Percentiles rank a stretch among this genome's conserved stretches.
phyloP scores from a whole-genome alignment of 179 eudicot species.

The Beta lomatogona region DNA sequence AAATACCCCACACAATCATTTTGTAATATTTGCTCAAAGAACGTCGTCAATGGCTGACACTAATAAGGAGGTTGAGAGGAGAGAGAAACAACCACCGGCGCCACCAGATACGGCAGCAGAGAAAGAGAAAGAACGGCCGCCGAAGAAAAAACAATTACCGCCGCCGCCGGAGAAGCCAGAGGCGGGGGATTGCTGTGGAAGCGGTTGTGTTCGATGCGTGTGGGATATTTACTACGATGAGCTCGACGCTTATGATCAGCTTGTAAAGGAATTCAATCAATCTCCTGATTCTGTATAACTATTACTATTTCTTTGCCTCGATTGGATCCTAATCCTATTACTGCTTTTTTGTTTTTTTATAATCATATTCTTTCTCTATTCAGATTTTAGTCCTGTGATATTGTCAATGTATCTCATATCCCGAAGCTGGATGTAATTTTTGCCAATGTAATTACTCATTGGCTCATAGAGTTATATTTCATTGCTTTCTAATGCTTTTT shows the following conservation, averaged over 20 bases:
- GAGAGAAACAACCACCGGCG: background rate
- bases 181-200: conserved; percentile 92
- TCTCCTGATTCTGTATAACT: background rate
- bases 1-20: too few relatives aligned
- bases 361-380: too few relatives aligned
- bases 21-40: background rate
- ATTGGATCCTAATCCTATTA: background rate
- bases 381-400: too few relatives aligned
- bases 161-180: conserved; percentile 79
- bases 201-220: conserved; percentile 86
- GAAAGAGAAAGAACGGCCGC: conserved; percentile 13
- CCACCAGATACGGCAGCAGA: background rate
- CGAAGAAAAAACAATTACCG: conserved; percentile 31
- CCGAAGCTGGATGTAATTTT: too few relatives aligned
- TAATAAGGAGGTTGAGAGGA: background rate
- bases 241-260: conserved; percentile 64
- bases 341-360: background rate
- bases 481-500: too few relatives aligned
- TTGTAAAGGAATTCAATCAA: conserved; percentile 21
- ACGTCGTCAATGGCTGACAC: conserved; percentile 19
- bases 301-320: background rate
- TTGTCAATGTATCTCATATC: too few relatives aligned
- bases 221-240: conserved; percentile 93
- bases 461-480: too few relatives aligned
- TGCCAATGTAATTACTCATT: too few relatives aligned